Evolutionary conservation across 2,329 filamentous ascomycete species (phyloP).

Genomic region (Knufia fluminis): DNA sequence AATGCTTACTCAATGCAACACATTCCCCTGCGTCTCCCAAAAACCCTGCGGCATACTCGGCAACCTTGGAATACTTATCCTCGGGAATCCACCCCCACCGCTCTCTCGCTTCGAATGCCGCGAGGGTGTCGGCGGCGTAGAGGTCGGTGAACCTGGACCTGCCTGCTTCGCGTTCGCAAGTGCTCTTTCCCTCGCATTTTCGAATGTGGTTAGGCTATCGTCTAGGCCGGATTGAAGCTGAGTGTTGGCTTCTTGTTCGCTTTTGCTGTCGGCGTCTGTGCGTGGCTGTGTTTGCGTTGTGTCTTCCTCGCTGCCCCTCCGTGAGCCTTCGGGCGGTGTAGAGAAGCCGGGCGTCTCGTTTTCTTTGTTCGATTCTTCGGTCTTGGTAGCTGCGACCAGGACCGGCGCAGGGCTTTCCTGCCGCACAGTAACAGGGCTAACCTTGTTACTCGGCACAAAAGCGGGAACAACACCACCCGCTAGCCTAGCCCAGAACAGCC

Average conservation of each 20-base stretch:
- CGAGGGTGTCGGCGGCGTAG: slow-evolving; percentile 17
- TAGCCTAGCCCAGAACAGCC: slow-evolving; percentile 94
- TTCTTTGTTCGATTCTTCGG: slow-evolving; percentile 1
- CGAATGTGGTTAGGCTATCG: slow-evolving; percentile 22
- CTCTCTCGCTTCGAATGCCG: slow-evolving; percentile 14
- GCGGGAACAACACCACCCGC: slow-evolving; percentile 81
- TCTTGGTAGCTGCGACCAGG: neutral
- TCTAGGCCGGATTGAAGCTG: slow-evolving; percentile 18
- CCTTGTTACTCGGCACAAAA: slow-evolving; percentile 27
- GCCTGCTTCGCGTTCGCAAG: slow-evolving; percentile 8
- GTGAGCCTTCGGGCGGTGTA: neutral
- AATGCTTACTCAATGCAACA: slow-evolving; percentile 11
- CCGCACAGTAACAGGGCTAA: slow-evolving; percentile 14
- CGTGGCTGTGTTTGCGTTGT: neutral
- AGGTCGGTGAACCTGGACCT: slow-evolving; percentile 6
- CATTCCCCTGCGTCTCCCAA: slow-evolving; percentile 21
- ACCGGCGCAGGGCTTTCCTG: slow-evolving; percentile 7
- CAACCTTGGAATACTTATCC: slow-evolving; percentile 21
- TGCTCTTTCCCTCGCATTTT: slow-evolving; percentile 19
- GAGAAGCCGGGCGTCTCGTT: neutral
- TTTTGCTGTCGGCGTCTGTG: slow-evolving; percentile 1
- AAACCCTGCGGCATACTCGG: slow-evolving; percentile 19
- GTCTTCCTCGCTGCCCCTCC: slow-evolving; percentile 1
- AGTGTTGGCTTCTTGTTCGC: slow-evolving; percentile 11
- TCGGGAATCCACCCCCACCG: slow-evolving; percentile 17